Evolutionary conservation across 225 moss, liverwort and hornwort genomes (phyloP), one percentile per base, ranked within the genome.

Genomic region (Pseudisothecium myosuroides): DNA sequence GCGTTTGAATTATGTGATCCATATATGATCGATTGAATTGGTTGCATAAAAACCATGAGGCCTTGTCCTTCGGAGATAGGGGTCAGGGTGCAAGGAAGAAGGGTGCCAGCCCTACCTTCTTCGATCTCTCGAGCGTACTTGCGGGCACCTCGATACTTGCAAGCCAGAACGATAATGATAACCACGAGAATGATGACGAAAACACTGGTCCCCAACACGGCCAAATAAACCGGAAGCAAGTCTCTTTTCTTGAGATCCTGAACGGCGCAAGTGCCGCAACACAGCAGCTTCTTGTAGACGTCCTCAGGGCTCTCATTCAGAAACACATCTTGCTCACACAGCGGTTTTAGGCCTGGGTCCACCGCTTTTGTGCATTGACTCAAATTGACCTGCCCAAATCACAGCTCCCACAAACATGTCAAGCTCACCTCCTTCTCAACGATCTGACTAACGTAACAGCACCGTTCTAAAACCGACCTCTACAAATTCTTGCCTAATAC

Each of bases 201-300:
- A 63, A 83, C 60, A 80, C 92, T 72, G 66, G 90, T 90, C n/a
- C 83, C 88, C 39, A 63, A 79, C 52, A 90, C 90, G 65, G 76
- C 85, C 85, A 89, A 21, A 49, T 90, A 90, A 13, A 93, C 15
- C 21, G 87, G 83, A 52, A 93, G 90, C 49, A 86, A 82, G 82
- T 92, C 41, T 49, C 84, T 84, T 54, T 78, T 91, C 69, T 74
- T 34, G 27, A n/a, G 11, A 11, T 76, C 36, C 28, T 72, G 55
- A 54, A 87, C 36, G 59, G 86, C 52, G 60, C 93, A 93, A 47
- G 52, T 34, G 76, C 81, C 89, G 27, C 93, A 93, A 52, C 93
- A 93, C 73, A 92, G 84, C 59, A 90, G 87, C 47, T 90, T 92
- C 93, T 91, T 88, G 89, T 91, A 93, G 50, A 93, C 90, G 19